Conservation (phyloP, 495 filamentous ascomycete genomes). For the Hypoxylon cercidicola region DNA sequence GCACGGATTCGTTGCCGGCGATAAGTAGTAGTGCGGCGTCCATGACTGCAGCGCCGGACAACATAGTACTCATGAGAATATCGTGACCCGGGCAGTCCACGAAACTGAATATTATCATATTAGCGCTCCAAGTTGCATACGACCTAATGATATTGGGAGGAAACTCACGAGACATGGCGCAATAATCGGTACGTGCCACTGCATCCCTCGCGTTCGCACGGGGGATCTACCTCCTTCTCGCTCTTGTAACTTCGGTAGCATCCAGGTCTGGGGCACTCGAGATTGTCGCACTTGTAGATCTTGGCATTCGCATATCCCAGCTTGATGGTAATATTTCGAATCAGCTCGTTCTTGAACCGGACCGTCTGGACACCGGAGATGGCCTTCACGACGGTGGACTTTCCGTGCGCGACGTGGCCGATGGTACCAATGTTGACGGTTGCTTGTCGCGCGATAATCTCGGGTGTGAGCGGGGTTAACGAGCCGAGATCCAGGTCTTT, state of each 20-base stretch:
- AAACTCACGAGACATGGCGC: constrained; percentile 85
- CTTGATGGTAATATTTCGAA: constrained; percentile 99
- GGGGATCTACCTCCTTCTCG: constrained; percentile 96
- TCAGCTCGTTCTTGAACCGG: constrained; percentile 98
- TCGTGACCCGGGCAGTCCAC: constrained; percentile 99
- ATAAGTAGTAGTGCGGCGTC: constrained; percentile 96
- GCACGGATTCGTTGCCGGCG: constrained; percentile 98
- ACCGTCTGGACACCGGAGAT: constrained; percentile 99
- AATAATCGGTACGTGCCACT: constrained; percentile 82
- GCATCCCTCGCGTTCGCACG: constrained; percentile 94
- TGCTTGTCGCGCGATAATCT: constrained; percentile 96
- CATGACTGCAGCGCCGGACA: constrained; percentile 99
- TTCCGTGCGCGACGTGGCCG: constrained; percentile 98
- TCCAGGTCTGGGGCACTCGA: constrained; percentile 87
- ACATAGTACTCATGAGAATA: constrained; percentile 99
- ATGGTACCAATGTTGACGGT: constrained; percentile 99
- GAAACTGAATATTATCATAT: constrained; percentile 66
- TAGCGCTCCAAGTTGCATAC: constrained; percentile 8
- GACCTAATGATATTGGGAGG: not conserved
- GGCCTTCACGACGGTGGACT: constrained; percentile 98
- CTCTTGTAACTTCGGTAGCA: constrained; percentile 98
- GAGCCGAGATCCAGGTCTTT: constrained; percentile 79
- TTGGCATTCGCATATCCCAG: constrained; percentile 99
- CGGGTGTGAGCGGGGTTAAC: constrained; percentile 86
- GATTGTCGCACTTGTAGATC: constrained; percentile 97